Base-by-base conservation (phyloP, 2,329 filamentous ascomycete genomes). In the Phyllachora maydis region DNA sequence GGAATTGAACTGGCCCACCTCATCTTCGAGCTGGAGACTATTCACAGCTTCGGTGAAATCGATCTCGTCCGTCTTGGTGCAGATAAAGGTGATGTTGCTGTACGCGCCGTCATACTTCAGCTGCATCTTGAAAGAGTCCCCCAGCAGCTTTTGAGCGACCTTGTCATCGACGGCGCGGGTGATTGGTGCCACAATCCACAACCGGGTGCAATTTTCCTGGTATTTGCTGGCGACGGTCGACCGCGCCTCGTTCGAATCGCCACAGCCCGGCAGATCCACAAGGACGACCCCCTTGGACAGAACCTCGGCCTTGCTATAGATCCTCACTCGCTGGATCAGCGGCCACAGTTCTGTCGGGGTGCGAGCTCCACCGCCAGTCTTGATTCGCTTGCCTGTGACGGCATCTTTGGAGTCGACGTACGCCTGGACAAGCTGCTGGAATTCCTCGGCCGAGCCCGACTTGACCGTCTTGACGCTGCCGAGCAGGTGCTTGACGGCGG, bases 111-210 rank as follows among this genome's bases (percentile, higher is more conserved):
- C 66, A 33, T 61, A 61, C 27, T 66, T 60, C 3, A 72, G 42
- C 32, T 71, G 66, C 0, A 56, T 47, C 33, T 59, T 64, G 43
- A 68, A 68, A 0, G 52, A 50, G 11, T 63, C 49, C 1, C 62
- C 63, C 6, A 71, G 43, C 2, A 72, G 42, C 0, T 48, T 52
- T 27, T 62, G 60, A 1, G 65, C 63, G 3, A 57, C 52, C 34
- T 66, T 65, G 31, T 68, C 59, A 29, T 69, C 59, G 2, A 72
- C 61, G 2, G 61, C 61, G 8, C 66, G 47, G 18, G 49, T 61
- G 27, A 73, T 71, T 0, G 63, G 62, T 2, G 65, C 61, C n/a
- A 69, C 57, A 23, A 71, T 60, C 62, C 62, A 72, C 0, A 71
- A 37, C 3, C 57, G 53, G 2, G 56, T 59, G 30, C 65, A 72